phyloP scores from a whole-genome alignment of 2,329 filamentous ascomycete species.

The Lecanicillium sp. region DNA sequence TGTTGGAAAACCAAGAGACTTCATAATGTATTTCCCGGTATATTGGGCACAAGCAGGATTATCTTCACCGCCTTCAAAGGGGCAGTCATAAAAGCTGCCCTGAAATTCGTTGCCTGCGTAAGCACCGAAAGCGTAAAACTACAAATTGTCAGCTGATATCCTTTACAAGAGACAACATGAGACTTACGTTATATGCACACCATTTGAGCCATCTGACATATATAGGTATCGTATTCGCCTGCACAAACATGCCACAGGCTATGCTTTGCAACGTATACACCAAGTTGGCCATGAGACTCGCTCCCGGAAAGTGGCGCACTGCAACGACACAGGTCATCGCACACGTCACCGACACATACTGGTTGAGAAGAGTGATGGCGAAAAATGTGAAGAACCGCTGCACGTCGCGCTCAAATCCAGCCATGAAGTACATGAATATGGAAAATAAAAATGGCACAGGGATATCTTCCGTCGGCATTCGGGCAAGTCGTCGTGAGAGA shows the following conservation, averaged over 20 bases:
- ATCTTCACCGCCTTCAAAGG: slow-evolving; percentile 48
- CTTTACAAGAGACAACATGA: background rate
- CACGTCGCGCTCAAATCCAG: slow-evolving; percentile 58
- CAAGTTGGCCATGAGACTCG: slow-evolving; percentile 65
- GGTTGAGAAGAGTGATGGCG: slow-evolving; percentile 57
- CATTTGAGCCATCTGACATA: slow-evolving; percentile 76
- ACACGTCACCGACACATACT: slow-evolving; percentile 67
- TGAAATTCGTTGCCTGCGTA: slow-evolving; percentile 67
- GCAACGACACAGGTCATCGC: slow-evolving; percentile 61
- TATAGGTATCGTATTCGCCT: slow-evolving; percentile 63
- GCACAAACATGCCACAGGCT: slow-evolving; percentile 70
- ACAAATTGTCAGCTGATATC: slow-evolving; percentile 11
- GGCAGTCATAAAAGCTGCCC: slow-evolving; percentile 66
- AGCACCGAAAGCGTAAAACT: slow-evolving; percentile 66
- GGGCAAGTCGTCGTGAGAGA: slow-evolving; percentile 60
- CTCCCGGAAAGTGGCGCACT: slow-evolving; percentile 59
- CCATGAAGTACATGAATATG: slow-evolving; percentile 71
- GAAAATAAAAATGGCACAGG: slow-evolving; percentile 66
- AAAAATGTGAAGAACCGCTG: slow-evolving; percentile 67
- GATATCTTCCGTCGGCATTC: slow-evolving; percentile 63
- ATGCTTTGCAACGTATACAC: slow-evolving; percentile 67
- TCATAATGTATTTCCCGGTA: slow-evolving; percentile 61
- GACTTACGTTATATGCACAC: slow-evolving; percentile 48
- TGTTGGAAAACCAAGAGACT: slow-evolving; percentile 57
- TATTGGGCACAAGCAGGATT: slow-evolving; percentile 63